Base-by-base conservation (phyloP, 129 eudicot species). In the Mikania micrantha region DNA sequence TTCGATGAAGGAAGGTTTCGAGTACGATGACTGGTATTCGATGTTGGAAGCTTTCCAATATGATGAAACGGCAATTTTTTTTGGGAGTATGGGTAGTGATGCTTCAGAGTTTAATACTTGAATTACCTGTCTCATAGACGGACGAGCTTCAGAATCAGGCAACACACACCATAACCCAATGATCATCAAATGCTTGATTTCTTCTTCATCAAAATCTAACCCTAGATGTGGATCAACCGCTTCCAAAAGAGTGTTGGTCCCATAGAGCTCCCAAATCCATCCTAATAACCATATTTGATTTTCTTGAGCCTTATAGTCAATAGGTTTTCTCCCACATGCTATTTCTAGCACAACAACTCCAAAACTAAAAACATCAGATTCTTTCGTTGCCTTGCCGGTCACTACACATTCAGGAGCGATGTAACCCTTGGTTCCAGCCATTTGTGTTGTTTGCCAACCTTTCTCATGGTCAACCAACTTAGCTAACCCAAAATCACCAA, bases 401-500 rank as follows among this genome's bases (percentile, higher is more conserved):
- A 35, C 32, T 7, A 49, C 38, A 74, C 78, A 79, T 67, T 85
- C 85, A 3, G 84, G 92, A 7, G 92, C 85, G 80, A 86, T 63
- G 76, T 86, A 86, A 27, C 88, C 86, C 71, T 72, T 42, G n/a
- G 88, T 83, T 36, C 88, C 82, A 0, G 78, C 88, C 42, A 83
- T 22, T 38, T 35, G 31, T 0, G 89, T 80, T 19, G 85, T 84
- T 15, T 77, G 76, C 0, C 67, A 20, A 3, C 57, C 85, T 34
- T 77, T 79, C 3, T 40, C 85, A 11, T 85, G 91, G 68, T 85
- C 87, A 16, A 82, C 80, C 5, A 85, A 54, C 65, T 77, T 68
- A 3, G 91, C 85, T 40, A 85, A 52, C 25, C 87, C 91, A 11
- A 85, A 84, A 70, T 82, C 91, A 0, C 91, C 91, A 15, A 85